A percentile compares a stretch with the other conserved stretches of the same genome.
phyloP scores from a whole-genome alignment of 257 asterid species.

The Ajuga chamaepitys region DNA sequence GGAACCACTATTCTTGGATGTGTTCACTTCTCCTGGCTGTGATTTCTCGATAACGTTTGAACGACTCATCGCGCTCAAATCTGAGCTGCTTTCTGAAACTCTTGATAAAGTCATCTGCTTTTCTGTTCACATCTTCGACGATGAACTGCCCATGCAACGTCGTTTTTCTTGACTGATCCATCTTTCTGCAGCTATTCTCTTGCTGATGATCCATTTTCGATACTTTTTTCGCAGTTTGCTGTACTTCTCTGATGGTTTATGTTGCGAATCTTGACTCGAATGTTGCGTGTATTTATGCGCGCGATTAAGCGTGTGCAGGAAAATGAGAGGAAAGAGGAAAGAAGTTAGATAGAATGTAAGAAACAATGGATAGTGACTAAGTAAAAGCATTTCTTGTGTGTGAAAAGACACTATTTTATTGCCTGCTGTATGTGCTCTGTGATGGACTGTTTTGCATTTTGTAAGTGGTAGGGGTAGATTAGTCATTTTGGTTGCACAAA shows the following conservation, averaged over 20 bases:
- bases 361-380: conserved; percentile 15
- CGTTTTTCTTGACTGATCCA: not conserved
- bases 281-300: not conserved
- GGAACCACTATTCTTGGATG: not conserved
- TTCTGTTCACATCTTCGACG: conserved; percentile 27
- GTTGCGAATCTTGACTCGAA: not conserved
- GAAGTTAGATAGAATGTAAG: conserved; percentile 9
- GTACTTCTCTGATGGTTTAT: not conserved
- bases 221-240: not conserved
- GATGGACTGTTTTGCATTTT: too few species aligned
- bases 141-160: not conserved
- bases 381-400: not conserved
- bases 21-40: conserved; percentile 7
- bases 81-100: conserved; percentile 38
- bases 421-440: not conserved
- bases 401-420: not conserved
- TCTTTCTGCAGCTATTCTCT: not conserved
- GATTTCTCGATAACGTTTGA: conserved; percentile 27
- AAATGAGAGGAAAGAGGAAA: conserved; percentile 11
- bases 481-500: too few species aligned
- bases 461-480: too few species aligned
- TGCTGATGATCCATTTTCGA: conserved; percentile 15
- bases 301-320: conserved; percentile 5
- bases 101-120: conserved; percentile 38
- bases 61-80: conserved; percentile 28